Percentiles rank a stretch among this genome's conserved stretches.
Evolutionary conservation across 805 yeast genomes (phyloP).

Genomic region (Nakazawaea molendinolei): DNA sequence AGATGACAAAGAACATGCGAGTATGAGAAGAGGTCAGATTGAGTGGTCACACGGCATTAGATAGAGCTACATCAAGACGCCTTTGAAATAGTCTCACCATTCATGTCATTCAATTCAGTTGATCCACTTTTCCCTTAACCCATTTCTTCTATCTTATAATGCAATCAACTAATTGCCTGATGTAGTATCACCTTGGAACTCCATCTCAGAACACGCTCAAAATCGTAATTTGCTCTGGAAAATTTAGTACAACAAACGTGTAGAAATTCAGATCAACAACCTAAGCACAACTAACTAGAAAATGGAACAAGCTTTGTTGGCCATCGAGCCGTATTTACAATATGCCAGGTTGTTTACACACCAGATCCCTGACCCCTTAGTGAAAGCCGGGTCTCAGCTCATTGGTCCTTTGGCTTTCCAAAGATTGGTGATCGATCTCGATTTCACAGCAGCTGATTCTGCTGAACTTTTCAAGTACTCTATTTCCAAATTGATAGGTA

Average conservation of each 20-base stretch:
- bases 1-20: too few species aligned
- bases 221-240: too few species aligned
- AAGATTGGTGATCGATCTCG: slow-evolving; percentile 19
- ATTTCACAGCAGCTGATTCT: slow-evolving; percentile 17
- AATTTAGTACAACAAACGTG: neutral
- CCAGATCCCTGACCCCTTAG: slow-evolving; percentile 18
- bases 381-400: slow-evolving; percentile 17
- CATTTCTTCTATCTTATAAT: too few species aligned
- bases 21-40: too few species aligned
- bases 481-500: slow-evolving; percentile 25
- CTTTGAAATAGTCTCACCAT: too few species aligned
- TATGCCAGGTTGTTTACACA: slow-evolving; percentile 15
- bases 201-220: too few species aligned
- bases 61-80: too few species aligned
- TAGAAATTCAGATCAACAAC: neutral
- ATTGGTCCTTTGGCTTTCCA: slow-evolving; percentile 23
- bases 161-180: too few species aligned
- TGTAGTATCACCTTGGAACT: too few species aligned
- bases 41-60: too few species aligned
- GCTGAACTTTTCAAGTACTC: slow-evolving; percentile 22
- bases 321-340: slow-evolving; percentile 14
- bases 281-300: neutral
- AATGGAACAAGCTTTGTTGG: slow-evolving; percentile 5
- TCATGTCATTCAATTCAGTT: neutral
- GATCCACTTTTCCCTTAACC: neutral